Base-by-base conservation (phyloP, 345 rosid species). In the Hibiscus tridactylites region DNA sequence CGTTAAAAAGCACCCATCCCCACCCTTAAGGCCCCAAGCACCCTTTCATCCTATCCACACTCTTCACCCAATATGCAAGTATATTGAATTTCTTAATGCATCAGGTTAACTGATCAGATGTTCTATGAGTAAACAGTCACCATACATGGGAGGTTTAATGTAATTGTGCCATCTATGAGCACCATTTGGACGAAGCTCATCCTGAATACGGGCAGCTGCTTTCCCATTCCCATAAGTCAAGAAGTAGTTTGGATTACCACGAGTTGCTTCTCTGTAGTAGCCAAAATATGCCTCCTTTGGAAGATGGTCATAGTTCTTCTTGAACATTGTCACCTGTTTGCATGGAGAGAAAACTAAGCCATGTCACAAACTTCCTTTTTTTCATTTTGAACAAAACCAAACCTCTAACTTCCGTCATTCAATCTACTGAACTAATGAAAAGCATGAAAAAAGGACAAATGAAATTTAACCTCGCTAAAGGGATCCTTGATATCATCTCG, bases 131-230 rank as follows among this genome's bases (percentile, higher is more conserved):
- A 29, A 6, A 61, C 9, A 47, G 37, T 53, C 57, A 73, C 76
- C 85, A 69, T 85, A 92, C 98, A 85, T 85, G 76, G 97, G 99
- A 50, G 85, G 80, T 80, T 92, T 90, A 96, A 87, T 90, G 76
- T 92, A 92, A 75, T 95, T 92, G 81, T 92, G 98, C 98, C 98
- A 92, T 84, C 99, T 91, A 76, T 92, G 99, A 49, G 99, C 96
- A 75, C 99, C 99, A 82, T 95, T 95, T 71, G 99, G 97, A 57
- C 98, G 91, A 73, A 95, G 99, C 83, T 92, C 94, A 68, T 92
- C 96, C 75, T 80, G 91, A 71, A 90, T 19, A 68, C 96, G 88
- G 78, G 99, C 99, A 71, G 82, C 91, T 71, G 98, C 81, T 81
- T 92, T 95, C 71, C 98, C 98, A 50, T 92, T 95, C 70, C 98